phyloP scores from a whole-genome alignment of 2,329 filamentous ascomycete species.

The Fusarium sp. region DNA sequence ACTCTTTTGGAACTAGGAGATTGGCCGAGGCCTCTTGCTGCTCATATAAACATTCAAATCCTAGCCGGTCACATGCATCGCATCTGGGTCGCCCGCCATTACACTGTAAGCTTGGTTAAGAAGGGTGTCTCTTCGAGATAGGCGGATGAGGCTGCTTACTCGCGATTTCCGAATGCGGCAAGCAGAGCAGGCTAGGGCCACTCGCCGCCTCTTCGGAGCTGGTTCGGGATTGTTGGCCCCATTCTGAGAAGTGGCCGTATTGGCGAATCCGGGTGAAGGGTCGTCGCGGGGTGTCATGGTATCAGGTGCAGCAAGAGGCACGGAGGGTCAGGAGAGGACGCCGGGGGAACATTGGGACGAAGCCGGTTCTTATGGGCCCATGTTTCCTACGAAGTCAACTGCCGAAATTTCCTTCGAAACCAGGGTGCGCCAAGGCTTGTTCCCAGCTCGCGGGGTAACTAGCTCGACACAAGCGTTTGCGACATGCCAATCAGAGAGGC shows the following conservation, averaged over 20 bases:
- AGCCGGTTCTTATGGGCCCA: background rate
- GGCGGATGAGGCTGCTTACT: background rate
- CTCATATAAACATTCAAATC: constrained; percentile 27
- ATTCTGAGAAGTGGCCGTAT: background rate
- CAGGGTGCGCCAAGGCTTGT: background rate
- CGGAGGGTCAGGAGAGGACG: background rate
- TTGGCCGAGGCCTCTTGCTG: constrained; percentile 11
- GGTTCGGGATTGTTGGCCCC: background rate
- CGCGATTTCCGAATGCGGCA: constrained; percentile 17
- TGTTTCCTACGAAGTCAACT: background rate
- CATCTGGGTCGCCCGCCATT: constrained; percentile 24
- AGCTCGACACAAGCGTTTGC: background rate
- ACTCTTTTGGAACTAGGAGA: background rate
- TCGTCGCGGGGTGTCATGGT: background rate
- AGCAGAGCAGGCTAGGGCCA: constrained; percentile 11
- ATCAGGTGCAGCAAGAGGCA: background rate
- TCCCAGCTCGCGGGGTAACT: background rate
- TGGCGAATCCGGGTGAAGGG: background rate
- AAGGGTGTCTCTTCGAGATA: background rate
- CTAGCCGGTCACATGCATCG: constrained; percentile 14
- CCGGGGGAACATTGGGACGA: background rate
- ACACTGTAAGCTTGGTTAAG: constrained; percentile 1
- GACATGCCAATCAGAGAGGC: constrained; percentile 37
- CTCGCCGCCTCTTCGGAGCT: constrained; percentile 5
- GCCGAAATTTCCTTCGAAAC: background rate